These are phyloP conservation scores for Fusarium scirpi DNA, from an alignment of 2,329 filamentous ascomycete genomes.

Conservation along the genomic window DNA sequence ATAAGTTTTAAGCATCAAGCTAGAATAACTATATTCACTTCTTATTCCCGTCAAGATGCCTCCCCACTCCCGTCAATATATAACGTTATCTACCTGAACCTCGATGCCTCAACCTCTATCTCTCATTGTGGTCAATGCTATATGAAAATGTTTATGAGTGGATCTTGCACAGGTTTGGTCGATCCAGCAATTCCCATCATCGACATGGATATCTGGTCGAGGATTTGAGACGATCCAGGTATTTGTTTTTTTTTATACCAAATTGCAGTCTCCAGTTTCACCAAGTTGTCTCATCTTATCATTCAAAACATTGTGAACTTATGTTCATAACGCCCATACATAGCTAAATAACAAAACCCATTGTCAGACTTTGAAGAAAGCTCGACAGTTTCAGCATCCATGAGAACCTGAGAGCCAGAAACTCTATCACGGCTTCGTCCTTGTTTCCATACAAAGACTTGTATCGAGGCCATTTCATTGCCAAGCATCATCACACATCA, in stretches of 20 bases:
- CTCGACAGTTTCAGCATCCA: neutral
- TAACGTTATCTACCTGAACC: neutral
- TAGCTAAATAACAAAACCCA: neutral
- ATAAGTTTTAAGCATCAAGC: neutral
- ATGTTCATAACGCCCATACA: conserved; percentile 7
- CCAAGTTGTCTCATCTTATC: neutral
- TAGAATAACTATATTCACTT: conserved; percentile 3
- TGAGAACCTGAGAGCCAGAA: neutral
- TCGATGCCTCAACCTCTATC: neutral
- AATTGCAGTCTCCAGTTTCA: neutral
- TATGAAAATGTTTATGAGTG: neutral
- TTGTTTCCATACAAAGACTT: neutral
- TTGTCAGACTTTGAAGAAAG: neutral
- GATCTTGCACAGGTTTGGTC: conserved; percentile 2
- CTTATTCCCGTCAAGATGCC: neutral
- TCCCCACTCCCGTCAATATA: conserved; percentile 5
- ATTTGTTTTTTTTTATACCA: neutral
- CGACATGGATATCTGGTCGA: conserved; percentile 21
- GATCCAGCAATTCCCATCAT: neutral
- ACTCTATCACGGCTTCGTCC: neutral
- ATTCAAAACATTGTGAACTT: neutral
- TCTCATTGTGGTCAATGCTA: neutral
- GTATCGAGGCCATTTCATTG: conserved; percentile 3
- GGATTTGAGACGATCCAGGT: neutral
- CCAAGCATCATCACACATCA: neutral